Conservation (phyloP, 768 basidiomycete genomes). For the Neoboletus brunneissimus region DNA sequence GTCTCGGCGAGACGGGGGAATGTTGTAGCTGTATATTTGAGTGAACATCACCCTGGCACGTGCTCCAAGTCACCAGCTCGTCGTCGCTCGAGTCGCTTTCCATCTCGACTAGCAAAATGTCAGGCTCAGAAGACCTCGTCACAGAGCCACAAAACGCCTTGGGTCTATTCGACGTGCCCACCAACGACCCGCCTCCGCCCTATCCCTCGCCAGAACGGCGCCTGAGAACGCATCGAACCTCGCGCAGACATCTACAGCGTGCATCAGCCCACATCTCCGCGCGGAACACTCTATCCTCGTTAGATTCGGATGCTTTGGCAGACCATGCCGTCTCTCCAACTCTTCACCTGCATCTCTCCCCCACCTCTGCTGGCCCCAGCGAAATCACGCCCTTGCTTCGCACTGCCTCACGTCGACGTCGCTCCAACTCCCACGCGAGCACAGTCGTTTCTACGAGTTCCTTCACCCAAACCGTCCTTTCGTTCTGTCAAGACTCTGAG, state of each 20-base stretch:
- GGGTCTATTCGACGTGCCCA: conserved; percentile 9
- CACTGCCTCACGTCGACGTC: conserved; percentile 38
- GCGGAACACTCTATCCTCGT: conserved; percentile 31
- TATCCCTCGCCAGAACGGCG: conserved; percentile 56
- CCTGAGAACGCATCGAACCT: conserved; percentile 31
- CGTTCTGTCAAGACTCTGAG: conserved; percentile 60
- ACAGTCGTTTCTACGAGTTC: conserved; percentile 45
- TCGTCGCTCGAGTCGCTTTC: not conserved
- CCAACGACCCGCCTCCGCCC: conserved; percentile 65
- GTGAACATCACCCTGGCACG: not conserved
- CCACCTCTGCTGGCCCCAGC: conserved; percentile 29
- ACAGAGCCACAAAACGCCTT: conserved; percentile 5
- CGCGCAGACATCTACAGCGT: conserved; percentile 32
- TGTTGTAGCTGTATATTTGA: too few species aligned
- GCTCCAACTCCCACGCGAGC: conserved; percentile 60
- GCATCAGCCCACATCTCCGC: conserved; percentile 28
- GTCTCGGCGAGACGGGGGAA: too few species aligned
- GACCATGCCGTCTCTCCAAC: conserved; percentile 26
- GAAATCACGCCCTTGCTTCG: conserved; percentile 52
- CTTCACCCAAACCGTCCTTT: conserved; percentile 64
- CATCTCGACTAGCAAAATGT: conserved; percentile 4
- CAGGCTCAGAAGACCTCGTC: not conserved
- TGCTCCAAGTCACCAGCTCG: not conserved
- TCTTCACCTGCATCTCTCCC: conserved; percentile 23
- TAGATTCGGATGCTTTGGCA: conserved; percentile 36